Percentiles rank a stretch among this genome's conserved stretches.
Evolutionary conservation across 495 filamentous ascomycete species (phyloP).

Genomic region (Cenococcum geophilum): DNA sequence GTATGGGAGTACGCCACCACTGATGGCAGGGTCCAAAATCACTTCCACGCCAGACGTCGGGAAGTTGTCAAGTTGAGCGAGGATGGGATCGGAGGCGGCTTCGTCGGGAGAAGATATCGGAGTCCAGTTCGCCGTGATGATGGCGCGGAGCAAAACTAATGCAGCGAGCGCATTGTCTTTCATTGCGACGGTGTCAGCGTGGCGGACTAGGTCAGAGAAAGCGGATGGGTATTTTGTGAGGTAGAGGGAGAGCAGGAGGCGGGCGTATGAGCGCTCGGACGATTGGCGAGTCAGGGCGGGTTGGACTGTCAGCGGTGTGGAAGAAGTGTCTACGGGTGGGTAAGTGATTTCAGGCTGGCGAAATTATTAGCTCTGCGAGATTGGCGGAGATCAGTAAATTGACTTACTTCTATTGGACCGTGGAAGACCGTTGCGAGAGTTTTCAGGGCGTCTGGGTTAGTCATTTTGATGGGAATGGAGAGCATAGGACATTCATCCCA

Average conservation of each 20-base stretch:
- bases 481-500: conserved; percentile 45
- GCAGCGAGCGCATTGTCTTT: conserved; percentile 54
- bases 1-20: conserved; percentile 48
- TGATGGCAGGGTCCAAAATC: conserved; percentile 19
- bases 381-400: neutral
- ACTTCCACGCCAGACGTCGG: conserved; percentile 23
- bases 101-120: conserved; percentile 31
- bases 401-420: conserved; percentile 34
- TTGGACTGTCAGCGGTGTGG: conserved; percentile 3
- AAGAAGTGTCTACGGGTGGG: conserved; percentile 31
- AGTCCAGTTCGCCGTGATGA: conserved; percentile 54
- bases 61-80: conserved; percentile 29
- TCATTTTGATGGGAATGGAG: conserved; percentile 45
- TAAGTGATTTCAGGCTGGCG: conserved; percentile 1
- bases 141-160: conserved; percentile 46
- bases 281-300: neutral
- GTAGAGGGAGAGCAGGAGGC: conserved; percentile 53
- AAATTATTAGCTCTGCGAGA: neutral
- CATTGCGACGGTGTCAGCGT: conserved; percentile 54
- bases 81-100: conserved; percentile 13
- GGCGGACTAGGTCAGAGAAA: conserved; percentile 48
- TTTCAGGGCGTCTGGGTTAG: conserved; percentile 50
- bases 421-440: conserved; percentile 52
- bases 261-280: conserved; percentile 45
- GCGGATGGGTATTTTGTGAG: conserved; percentile 45